Conservation (phyloP, 495 filamentous ascomycete species). For the Neurospora terricola region DNA sequence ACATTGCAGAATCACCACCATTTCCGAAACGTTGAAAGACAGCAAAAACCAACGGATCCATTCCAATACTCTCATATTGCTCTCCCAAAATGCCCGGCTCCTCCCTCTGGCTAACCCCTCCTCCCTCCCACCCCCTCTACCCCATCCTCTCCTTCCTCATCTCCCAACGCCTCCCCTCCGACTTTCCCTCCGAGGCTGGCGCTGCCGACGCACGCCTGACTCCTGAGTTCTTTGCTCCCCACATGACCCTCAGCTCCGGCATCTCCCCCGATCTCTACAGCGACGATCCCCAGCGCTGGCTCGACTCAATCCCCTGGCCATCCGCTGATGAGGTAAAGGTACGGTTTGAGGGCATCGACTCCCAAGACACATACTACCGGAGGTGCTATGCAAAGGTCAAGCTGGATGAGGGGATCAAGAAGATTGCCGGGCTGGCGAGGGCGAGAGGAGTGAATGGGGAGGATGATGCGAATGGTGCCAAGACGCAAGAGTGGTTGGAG, state of each 20-base stretch:
- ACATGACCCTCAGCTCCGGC: slow-evolving; percentile 22
- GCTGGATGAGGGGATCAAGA: slow-evolving; percentile 8
- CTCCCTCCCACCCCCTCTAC: slow-evolving; percentile 15
- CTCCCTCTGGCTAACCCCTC: slow-evolving; percentile 25
- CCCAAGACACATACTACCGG: slow-evolving; percentile 18
- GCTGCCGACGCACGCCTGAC: neutral
- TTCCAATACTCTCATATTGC: neutral
- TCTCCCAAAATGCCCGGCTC: slow-evolving; percentile 16
- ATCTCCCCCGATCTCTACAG: slow-evolving; percentile 12
- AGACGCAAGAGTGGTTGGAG: slow-evolving; percentile 18
- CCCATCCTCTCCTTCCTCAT: slow-evolving; percentile 15
- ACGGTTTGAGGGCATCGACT: slow-evolving; percentile 10
- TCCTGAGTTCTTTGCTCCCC: slow-evolving; percentile 18
- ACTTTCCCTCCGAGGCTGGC: slow-evolving; percentile 14
- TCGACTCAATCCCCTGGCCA: slow-evolving; percentile 12
- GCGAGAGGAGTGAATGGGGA: slow-evolving; percentile 12
- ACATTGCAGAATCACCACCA: neutral
- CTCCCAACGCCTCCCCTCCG: slow-evolving; percentile 10
- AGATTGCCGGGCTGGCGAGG: slow-evolving; percentile 13
- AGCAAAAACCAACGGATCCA: neutral
- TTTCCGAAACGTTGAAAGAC: neutral
- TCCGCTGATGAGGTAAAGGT: slow-evolving; percentile 4
- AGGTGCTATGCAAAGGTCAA: slow-evolving; percentile 18
- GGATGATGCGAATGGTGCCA: neutral
- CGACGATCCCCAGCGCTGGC: slow-evolving; percentile 16